Evolutionary conservation across 257 asterid species (phyloP), one percentile per base, ranked within the genome.

Genomic region (Orobanche coerulescens): DNA sequence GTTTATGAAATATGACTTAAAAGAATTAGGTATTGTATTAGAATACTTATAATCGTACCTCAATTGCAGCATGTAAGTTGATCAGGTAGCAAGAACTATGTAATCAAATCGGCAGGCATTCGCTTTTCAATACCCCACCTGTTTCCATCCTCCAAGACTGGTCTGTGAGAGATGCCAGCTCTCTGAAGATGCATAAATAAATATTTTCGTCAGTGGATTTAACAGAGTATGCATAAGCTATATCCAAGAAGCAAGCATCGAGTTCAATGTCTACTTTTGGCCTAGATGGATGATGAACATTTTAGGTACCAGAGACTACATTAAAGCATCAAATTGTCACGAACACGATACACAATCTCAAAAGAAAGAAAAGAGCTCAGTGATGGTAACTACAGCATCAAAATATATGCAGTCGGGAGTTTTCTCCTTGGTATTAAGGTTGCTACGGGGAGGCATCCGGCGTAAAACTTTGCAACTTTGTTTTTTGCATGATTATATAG

Each of bases 101-200:
- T 6, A 44, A 59, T 55, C 76, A 80, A 70, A 76, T 61, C 25
- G 79, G 73, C 61, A 82, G 72, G 43, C 7, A 49, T 68, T 84
- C 85, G 24, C 80, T 73, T 72, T 62, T 82, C 74, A 88, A 79
- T 70, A 64, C 66, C 66, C 97, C 97, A 66, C 90, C 95, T 89
- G 82, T 84, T 66, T 88, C 95, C 98, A 92, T 88, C 81, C 92
- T 86, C 97, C 97, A 92, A 13, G 95, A 88, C 43, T 73, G 82
- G 75, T 88, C 98, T 19, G 84, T 95, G 19, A 84, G 82, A 44
- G 95, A 57, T 63, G 96, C 79, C 82, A 89, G 71, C 84, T 92
- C 97, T 49, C 97, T 92, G 71, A 25, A 69, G 58, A 69, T 53
- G 52, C 58, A 72, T 19, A 66, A 50, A 51, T 46, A 74, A 61